A percentile compares a stretch with the other conserved stretches of the same genome.
phyloP scores from a whole-genome alignment of 108 stramenopile genomes.

The Nitzschia sp. region DNA sequence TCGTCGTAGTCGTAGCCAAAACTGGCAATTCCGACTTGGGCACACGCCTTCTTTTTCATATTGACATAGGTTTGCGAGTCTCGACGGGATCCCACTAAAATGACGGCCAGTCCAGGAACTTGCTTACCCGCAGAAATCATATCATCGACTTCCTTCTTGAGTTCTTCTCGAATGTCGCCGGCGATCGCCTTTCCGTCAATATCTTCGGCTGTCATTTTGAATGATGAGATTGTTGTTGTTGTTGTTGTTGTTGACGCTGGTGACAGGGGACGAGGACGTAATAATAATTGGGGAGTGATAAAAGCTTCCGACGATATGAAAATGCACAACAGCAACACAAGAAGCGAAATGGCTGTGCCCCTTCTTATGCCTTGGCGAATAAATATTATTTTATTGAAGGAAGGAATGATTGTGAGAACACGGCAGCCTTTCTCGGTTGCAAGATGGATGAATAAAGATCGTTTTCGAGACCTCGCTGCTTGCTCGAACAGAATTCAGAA shows the following conservation, averaged over 20 bases:
- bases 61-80: conserved; percentile 97
- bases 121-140: conserved; percentile 13
- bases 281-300: neutral
- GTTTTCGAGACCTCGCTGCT: too few species aligned
- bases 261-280: neutral
- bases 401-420: too few species aligned
- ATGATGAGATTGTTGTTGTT: neutral
- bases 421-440: too few species aligned
- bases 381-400: too few species aligned
- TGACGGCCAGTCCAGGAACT: conserved; percentile 91
- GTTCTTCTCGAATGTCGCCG: conserved; percentile 61
- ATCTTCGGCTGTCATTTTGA: conserved; percentile 17
- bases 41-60: conserved; percentile 97
- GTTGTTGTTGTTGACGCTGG: neutral
- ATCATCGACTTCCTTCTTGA: conserved; percentile 43
- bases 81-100: conserved; percentile 87
- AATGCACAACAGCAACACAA: neutral
- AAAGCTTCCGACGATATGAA: neutral
- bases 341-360: neutral
- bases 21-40: conserved; percentile 76
- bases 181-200: conserved; percentile 89
- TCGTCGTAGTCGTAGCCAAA: conserved; percentile 84
- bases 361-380: too few species aligned
- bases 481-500: too few species aligned
- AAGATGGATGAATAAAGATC: too few species aligned